Conservation (phyloP, 2,329 filamentous ascomycete species). For the Polytolypa hystricis region DNA sequence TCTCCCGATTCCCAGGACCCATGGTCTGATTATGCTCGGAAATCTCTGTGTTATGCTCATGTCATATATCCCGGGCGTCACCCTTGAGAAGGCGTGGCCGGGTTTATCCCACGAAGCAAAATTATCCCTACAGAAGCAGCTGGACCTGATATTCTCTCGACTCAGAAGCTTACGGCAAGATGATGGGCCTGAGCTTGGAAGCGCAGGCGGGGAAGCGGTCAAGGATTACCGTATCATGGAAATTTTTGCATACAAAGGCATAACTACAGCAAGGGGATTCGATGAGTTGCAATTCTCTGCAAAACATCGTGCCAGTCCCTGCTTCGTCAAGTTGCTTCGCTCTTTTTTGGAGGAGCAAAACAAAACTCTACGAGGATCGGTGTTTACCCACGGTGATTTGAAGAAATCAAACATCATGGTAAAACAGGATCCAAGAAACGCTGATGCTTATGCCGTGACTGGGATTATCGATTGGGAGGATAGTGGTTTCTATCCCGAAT, state of each 20-base stretch:
- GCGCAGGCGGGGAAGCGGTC: slow-evolving; percentile 18
- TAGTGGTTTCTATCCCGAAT: slow-evolving; percentile 20
- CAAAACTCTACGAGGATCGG: slow-evolving; percentile 5
- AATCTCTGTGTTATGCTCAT: slow-evolving; percentile 2
- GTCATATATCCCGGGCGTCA: slow-evolving; percentile 2
- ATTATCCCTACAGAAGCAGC: slow-evolving; percentile 4
- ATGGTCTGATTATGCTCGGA: slow-evolving; percentile 2
- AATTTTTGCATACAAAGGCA: slow-evolving; percentile 13
- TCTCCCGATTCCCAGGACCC: slow-evolving; percentile 2
- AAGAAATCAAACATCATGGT: slow-evolving; percentile 7
- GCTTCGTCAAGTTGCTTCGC: slow-evolving; percentile 16
- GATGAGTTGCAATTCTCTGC: slow-evolving; percentile 17
- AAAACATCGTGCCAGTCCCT: slow-evolving; percentile 12
- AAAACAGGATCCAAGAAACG: slow-evolving; percentile 6
- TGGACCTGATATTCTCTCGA: neutral
- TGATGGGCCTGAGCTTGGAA: slow-evolving; percentile 14
- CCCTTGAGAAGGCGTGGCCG: neutral
- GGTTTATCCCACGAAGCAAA: slow-evolving; percentile 1
- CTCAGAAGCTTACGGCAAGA: slow-evolving; percentile 2
- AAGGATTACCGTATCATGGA: slow-evolving; percentile 17
- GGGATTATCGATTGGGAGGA: slow-evolving; percentile 22
- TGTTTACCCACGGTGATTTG: slow-evolving; percentile 7
- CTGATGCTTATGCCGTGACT: slow-evolving; percentile 11
- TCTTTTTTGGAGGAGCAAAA: slow-evolving; percentile 12
- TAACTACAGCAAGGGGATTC: slow-evolving; percentile 14